phyloP scores from a whole-genome alignment of 345 rosid genomes.

The Acer negundo region DNA sequence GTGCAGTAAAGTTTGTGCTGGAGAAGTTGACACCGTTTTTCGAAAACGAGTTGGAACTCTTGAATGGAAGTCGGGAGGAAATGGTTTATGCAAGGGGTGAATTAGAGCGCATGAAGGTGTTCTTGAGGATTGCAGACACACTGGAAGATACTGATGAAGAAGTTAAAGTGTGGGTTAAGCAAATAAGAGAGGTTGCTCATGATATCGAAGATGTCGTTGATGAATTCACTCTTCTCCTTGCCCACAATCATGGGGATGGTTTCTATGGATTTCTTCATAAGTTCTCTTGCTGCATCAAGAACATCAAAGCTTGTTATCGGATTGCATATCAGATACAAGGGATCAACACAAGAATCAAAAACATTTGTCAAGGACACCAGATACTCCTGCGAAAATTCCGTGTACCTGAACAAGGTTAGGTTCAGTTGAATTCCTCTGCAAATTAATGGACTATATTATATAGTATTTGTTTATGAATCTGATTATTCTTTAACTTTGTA shows the following conservation, averaged over 20 bases:
- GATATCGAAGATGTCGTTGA: conserved; percentile 41
- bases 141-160: conserved; percentile 22
- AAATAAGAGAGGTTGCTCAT: conserved; percentile 34
- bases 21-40: conserved; percentile 31
- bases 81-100: conserved; percentile 24
- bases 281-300: conserved; percentile 23
- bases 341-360: conserved; percentile 21
- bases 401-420: conserved; percentile 6
- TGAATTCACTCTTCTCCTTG: conserved; percentile 30
- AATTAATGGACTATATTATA: too few relatives aligned
- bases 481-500: neutral
- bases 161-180: conserved; percentile 36
- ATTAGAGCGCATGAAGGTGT: conserved; percentile 29
- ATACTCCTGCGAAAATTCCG: conserved; percentile 22
- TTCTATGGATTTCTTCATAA: conserved; percentile 16
- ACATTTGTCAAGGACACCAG: conserved; percentile 19
- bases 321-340: conserved; percentile 19
- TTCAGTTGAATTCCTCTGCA: too few relatives aligned
- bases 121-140: conserved; percentile 33
- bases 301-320: conserved; percentile 30
- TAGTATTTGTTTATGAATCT: too few relatives aligned
- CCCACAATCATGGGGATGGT: conserved; percentile 18
- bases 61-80: conserved; percentile 25
- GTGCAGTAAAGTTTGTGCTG: conserved; percentile 25
- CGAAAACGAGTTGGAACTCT: conserved; percentile 13